Evolutionary conservation across 2,329 filamentous ascomycete genomes (phyloP), one percentile per base, ranked within the genome.

Genomic region (Fusarium sterilihyphosum): DNA sequence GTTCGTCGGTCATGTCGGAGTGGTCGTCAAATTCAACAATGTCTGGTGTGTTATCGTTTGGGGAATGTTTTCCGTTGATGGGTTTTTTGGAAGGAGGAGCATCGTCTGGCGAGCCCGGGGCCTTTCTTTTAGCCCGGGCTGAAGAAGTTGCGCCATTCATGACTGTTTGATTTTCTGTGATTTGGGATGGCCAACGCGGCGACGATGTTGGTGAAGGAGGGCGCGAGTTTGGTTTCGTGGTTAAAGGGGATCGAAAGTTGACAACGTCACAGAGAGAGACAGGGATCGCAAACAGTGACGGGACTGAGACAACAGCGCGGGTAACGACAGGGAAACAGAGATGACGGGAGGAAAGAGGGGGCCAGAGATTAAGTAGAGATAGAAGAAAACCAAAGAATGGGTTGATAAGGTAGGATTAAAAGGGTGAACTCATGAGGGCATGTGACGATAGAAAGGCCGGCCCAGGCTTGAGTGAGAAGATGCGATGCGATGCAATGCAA

Each of bases 91-190:
- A 74, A 6, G 81, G 80, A 44, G 80, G 81, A 60, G 73, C 76
- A 49, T 80, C 74, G 62, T 84, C 83, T 49, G 84, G 80, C 46
- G 85, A 81, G 69, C 83, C 83, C 41, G 85, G 83, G 37, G 85
- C 86, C 80, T 89, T 89, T 78, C 88, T 86, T 83, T 89, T 89
- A 69, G 83, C 82, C 80, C 86, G 84, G 70, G 83, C 80, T 44
- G 83, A 82, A 41, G 81, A 77, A 67, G 80, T 79, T 62, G 82
- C 76, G 67, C 84, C 84, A 74, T 87, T 87, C 86, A 88, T 88
- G 67, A 63, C 78, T 79, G 67, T 52, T 54, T 52, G 47, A 37
- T 52, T 43, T 54, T 63, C 40, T 50, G 50, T 61, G 57, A 38
- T 60, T 37, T 61, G 33, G 31, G 64, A 60, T 35, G 57, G 37